phyloP scores from a whole-genome alignment of 169 alveolate genomes.

The Cryptosporidium muris region DNA sequence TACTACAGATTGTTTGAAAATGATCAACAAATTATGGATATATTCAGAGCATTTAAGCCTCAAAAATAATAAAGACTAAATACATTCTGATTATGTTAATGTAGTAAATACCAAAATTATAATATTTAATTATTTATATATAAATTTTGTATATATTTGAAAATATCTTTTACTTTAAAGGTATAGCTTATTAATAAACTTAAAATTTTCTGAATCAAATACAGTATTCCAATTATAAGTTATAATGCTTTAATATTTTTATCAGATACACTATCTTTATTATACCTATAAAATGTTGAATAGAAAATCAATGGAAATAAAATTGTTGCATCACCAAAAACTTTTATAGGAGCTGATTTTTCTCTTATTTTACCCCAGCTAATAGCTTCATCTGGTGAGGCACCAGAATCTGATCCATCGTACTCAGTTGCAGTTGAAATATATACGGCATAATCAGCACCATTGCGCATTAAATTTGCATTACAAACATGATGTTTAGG shows the following conservation, averaged over 20 bases:
- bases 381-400: conserved; percentile 99
- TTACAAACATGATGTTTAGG: conserved; percentile 99
- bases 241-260: not conserved
- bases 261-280: not conserved
- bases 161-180: not conserved
- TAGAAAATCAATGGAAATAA: conserved; percentile 89
- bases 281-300: conserved; percentile 28
- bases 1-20: not conserved
- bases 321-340: conserved; percentile 94
- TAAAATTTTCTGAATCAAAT: too few relatives aligned
- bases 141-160: not conserved
- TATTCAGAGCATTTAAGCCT: conserved; percentile 59
- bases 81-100: too few relatives aligned
- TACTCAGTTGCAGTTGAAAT: conserved; percentile 95
- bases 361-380: conserved; percentile 99
- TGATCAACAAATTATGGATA: conserved; percentile 21
- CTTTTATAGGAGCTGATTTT: conserved; percentile 94
- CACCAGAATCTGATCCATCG: conserved; percentile 99
- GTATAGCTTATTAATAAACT: too few relatives aligned
- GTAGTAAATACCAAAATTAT: not conserved
- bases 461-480: conserved; percentile 98
- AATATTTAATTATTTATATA: not conserved
- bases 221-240: too few relatives aligned
- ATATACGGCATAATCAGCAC: conserved; percentile 98
- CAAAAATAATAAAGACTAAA: not conserved